These are phyloP conservation scores for Epichloe aotearoae DNA, from an alignment of 2,329 filamentous ascomycete species.

Conservation along the genomic window DNA sequence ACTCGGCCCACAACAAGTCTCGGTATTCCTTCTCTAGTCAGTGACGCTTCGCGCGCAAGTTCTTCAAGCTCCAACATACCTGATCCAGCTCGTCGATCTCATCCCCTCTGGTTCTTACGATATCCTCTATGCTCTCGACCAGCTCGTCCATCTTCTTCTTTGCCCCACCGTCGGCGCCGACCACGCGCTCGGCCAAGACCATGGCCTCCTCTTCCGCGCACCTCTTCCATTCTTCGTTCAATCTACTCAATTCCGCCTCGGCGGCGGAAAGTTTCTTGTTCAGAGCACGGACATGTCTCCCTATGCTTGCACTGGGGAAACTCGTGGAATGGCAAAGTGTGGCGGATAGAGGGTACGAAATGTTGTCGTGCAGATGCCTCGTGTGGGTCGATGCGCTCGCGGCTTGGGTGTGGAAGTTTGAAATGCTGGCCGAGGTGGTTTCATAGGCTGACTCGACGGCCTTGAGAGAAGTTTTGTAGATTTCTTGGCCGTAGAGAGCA, in stretches of 20 bases:
- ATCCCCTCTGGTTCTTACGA: constrained; percentile 11
- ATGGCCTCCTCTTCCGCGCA: constrained; percentile 11
- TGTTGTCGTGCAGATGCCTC: constrained; percentile 17
- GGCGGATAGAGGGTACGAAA: constrained; percentile 17
- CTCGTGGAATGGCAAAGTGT: constrained; percentile 18
- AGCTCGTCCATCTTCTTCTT: constrained; percentile 1
- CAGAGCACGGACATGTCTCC: constrained; percentile 13
- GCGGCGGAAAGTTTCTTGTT: constrained; percentile 11
- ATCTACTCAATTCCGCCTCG: constrained; percentile 12
- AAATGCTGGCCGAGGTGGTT: constrained; percentile 11
- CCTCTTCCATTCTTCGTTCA: constrained; percentile 14
- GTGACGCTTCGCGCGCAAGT: neutral
- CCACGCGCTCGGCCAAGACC: constrained; percentile 9
- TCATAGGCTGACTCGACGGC: constrained; percentile 12
- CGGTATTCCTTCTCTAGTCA: constrained; percentile 4
- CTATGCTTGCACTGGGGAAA: constrained; percentile 13
- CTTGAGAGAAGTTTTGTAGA: constrained; percentile 2
- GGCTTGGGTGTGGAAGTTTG: constrained; percentile 10
- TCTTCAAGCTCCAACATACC: constrained; percentile 8
- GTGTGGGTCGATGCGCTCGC: constrained; percentile 7
- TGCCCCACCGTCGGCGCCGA: neutral
- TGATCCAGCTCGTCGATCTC: constrained; percentile 16
- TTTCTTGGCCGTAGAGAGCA: constrained; percentile 3
- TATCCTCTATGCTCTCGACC: constrained; percentile 11
- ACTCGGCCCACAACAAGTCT: constrained; percentile 3